Evolutionary conservation across 2,329 filamentous ascomycete genomes (phyloP).

Genomic region (Colletotrichum melonis): DNA sequence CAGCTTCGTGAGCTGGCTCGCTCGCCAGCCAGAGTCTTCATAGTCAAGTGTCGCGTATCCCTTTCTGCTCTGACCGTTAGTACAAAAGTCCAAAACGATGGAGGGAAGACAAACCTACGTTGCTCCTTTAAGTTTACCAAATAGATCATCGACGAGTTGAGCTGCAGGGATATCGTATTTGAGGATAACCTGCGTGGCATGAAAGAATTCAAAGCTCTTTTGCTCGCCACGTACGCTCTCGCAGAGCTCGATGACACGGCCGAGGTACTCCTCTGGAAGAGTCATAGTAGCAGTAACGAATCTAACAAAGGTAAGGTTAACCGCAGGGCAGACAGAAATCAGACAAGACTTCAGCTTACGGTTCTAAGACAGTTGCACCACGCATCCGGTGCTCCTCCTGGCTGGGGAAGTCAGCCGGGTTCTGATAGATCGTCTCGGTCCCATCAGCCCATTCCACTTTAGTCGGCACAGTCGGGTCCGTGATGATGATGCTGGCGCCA

Average conservation of each 20-base stretch:
- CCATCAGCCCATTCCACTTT: constrained; percentile 85
- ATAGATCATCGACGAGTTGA: constrained; percentile 95
- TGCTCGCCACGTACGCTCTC: constrained; percentile 91
- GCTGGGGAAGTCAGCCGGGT: constrained; percentile 90
- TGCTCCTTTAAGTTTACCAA: constrained; percentile 92
- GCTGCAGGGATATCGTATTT: constrained; percentile 91
- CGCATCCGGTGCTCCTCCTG: constrained; percentile 59
- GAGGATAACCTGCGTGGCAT: constrained; percentile 90
- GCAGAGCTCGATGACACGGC: constrained; percentile 94
- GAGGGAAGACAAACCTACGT: constrained; percentile 60
- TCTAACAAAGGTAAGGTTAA: constrained; percentile 37
- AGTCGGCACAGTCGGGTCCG: constrained; percentile 93
- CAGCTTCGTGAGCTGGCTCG: constrained; percentile 85
- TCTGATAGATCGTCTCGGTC: constrained; percentile 82
- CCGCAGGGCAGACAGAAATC: too few relatives aligned
- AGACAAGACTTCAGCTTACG: constrained; percentile 48
- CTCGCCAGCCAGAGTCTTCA: constrained; percentile 90
- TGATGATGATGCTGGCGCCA: constrained; percentile 94
- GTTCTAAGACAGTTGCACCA: constrained; percentile 60
- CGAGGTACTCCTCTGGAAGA: constrained; percentile 92
- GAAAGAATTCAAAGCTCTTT: constrained; percentile 90
- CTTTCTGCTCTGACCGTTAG: constrained; percentile 59
- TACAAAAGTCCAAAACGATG: not conserved
- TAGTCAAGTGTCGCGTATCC: constrained; percentile 97
- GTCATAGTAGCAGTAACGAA: constrained; percentile 89